A percentile compares a stretch with the other conserved stretches of the same genome.
phyloP scores from a whole-genome alignment of 176 grass and related monocot genomes.

The Oryza glumipatula region DNA sequence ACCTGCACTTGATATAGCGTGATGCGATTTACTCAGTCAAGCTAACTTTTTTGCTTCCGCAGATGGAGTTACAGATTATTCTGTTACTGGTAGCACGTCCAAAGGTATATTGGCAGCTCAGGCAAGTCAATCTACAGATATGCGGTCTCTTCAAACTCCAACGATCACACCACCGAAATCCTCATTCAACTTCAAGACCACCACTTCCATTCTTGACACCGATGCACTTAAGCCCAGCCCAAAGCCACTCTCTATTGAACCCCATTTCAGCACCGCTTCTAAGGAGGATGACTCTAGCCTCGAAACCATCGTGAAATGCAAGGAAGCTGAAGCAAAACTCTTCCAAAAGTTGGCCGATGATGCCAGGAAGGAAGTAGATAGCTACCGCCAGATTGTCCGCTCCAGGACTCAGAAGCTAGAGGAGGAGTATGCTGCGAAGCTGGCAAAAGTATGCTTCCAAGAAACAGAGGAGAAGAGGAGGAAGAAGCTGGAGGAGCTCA shows the following conservation, averaged over 20 bases:
- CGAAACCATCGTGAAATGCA: slow-evolving; percentile 98
- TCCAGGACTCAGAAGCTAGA: slow-evolving; percentile 79
- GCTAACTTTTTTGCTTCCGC: slow-evolving; percentile 38
- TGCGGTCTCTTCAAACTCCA: slow-evolving; percentile 54
- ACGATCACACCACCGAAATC: slow-evolving; percentile 60
- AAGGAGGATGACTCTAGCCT: slow-evolving; percentile 89
- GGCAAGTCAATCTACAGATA: slow-evolving; percentile 58
- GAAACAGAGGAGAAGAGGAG: slow-evolving; percentile 81
- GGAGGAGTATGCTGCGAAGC: slow-evolving; percentile 70
- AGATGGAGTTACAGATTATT: slow-evolving; percentile 98
- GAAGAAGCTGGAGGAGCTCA: slow-evolving; percentile 96
- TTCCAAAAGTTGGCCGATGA: slow-evolving; percentile 93
- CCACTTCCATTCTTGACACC: slow-evolving; percentile 56
- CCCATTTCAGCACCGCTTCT: slow-evolving; percentile 58
- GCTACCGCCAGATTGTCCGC: slow-evolving; percentile 71
- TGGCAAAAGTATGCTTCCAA: slow-evolving; percentile 70
- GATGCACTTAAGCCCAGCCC: slow-evolving; percentile 60
- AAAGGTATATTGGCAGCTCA: slow-evolving; percentile 76
- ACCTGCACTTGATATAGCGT: not conserved
- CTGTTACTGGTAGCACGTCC: slow-evolving; percentile 92
- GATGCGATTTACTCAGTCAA: slow-evolving; percentile 7
- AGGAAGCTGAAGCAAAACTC: slow-evolving; percentile 96
- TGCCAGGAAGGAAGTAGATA: slow-evolving; percentile 78
- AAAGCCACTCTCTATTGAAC: slow-evolving; percentile 67
- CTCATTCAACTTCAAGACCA: slow-evolving; percentile 71